Conservation (phyloP, 345 rosid genomes). For the Citrus cavaleriei region DNA sequence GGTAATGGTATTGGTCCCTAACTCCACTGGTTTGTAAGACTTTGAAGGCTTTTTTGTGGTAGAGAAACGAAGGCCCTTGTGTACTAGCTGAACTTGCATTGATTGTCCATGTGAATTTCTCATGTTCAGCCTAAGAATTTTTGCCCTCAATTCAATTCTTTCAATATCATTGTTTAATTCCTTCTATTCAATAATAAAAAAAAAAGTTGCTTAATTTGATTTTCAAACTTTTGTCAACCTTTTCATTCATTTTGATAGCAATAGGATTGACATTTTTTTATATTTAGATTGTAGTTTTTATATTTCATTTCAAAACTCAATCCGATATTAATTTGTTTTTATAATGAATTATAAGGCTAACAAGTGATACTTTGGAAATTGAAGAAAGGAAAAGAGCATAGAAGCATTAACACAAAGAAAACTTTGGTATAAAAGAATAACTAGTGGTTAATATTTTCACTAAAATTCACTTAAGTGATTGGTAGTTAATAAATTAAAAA, state of each 20-base stretch:
- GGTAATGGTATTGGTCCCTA: slow-evolving; percentile 32
- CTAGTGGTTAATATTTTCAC: too few species aligned
- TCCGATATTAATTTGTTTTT: not conserved
- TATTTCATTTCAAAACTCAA: too few species aligned
- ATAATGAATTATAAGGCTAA: not conserved
- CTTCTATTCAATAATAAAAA: too few species aligned
- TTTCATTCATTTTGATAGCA: not conserved
- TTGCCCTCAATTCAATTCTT: not conserved
- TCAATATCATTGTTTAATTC: too few species aligned
- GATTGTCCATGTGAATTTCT: slow-evolving; percentile 25
- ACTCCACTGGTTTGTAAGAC: not conserved
- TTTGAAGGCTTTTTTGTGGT: not conserved
- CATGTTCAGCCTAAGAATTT: slow-evolving; percentile 2
- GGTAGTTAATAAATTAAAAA: too few species aligned
- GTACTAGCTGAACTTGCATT: not conserved
- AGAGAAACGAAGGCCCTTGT: not conserved
- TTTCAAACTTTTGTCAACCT: too few species aligned
- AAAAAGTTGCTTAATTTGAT: too few species aligned
- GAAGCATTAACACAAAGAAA: too few species aligned
- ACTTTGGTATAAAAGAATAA: too few species aligned
- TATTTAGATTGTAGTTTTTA: too few species aligned
- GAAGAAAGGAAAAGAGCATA: not conserved
- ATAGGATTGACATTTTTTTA: not conserved
- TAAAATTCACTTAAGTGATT: too few species aligned
- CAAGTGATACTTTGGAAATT: not conserved